A percentile compares a stretch with the other conserved stretches of the same genome.
These are phyloP conservation scores for Fusarium piperis DNA, from an alignment of 2,329 filamentous ascomycete genomes.

Conservation along the genomic window DNA sequence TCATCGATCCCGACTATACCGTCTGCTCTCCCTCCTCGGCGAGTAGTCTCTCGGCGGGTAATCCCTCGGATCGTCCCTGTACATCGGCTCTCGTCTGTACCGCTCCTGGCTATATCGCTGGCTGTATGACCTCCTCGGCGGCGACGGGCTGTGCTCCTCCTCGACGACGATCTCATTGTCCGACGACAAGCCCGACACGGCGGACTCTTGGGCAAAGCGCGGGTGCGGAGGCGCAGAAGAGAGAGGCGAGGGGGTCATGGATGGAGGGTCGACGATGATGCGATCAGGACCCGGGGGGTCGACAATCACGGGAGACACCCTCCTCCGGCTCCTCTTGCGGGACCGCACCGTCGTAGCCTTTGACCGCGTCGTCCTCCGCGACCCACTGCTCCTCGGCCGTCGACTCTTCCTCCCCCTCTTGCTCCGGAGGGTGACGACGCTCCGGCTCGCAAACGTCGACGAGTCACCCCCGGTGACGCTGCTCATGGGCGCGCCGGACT, in stretches of 20 bases:
- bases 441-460: slow-evolving; percentile 32
- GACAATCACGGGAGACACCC: slow-evolving; percentile 32
- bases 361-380: slow-evolving; percentile 31
- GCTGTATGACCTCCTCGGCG: slow-evolving; percentile 31
- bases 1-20: slow-evolving; percentile 32
- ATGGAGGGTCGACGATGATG: slow-evolving; percentile 43
- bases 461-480: slow-evolving; percentile 29
- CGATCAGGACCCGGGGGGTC: slow-evolving; percentile 19
- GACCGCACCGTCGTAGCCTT: slow-evolving; percentile 34
- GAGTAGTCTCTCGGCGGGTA: slow-evolving; percentile 37
- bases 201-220: slow-evolving; percentile 39
- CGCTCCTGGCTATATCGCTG: slow-evolving; percentile 38
- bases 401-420: slow-evolving; percentile 29
- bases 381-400: slow-evolving; percentile 22
- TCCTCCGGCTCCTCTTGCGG: slow-evolving; percentile 28
- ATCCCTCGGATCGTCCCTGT: slow-evolving; percentile 31
- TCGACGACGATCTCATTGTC: slow-evolving; percentile 53
- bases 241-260: neutral
- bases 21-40: slow-evolving; percentile 33
- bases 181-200: slow-evolving; percentile 42
- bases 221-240: slow-evolving; percentile 37
- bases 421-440: slow-evolving; percentile 30
- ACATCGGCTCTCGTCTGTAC: slow-evolving; percentile 38
- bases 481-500: slow-evolving; percentile 32
- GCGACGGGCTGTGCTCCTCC: slow-evolving; percentile 46